Conservation (phyloP, 805 yeast species). For the Suhomyces faveliae region DNA sequence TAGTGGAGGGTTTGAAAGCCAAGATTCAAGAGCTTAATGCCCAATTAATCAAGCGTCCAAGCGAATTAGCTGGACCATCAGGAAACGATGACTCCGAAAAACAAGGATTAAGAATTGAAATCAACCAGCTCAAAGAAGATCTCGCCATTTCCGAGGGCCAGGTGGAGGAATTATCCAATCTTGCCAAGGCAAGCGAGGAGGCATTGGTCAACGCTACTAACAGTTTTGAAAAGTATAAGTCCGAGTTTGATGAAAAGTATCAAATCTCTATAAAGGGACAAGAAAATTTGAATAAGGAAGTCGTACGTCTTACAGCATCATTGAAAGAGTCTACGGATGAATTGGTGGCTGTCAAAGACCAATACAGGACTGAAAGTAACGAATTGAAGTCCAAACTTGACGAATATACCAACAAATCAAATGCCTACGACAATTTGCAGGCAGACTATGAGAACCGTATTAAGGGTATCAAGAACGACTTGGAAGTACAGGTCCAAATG, state of each 20-base stretch:
- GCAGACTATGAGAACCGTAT: constrained; percentile 32
- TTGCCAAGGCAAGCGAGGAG: constrained; percentile 66
- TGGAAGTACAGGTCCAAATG: constrained; percentile 43
- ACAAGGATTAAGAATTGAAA: constrained; percentile 24
- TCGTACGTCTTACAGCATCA: constrained; percentile 3
- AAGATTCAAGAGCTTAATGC: constrained; percentile 26
- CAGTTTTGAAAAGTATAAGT: constrained; percentile 46
- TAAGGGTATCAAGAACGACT: constrained; percentile 26
- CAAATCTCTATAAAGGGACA: constrained; percentile 24
- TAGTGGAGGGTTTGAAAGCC: constrained; percentile 37
- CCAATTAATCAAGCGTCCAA: constrained; percentile 6
- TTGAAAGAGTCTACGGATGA: constrained; percentile 14
- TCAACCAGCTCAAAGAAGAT: constrained; percentile 51
- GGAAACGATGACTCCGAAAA: constrained; percentile 9
- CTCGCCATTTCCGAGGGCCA: constrained; percentile 57
- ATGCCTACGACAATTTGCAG: constrained; percentile 33
- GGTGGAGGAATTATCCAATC: constrained; percentile 57
- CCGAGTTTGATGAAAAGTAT: constrained; percentile 22
- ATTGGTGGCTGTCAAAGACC: constrained; percentile 18
- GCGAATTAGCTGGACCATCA: neutral
- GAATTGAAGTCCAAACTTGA: constrained; percentile 24
- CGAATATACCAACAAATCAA: constrained; percentile 27
- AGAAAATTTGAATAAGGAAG: constrained; percentile 18
- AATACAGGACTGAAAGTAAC: constrained; percentile 24
- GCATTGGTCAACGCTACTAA: constrained; percentile 55